Conservation (phyloP, 257 asterid genomes). For the Gynochthodes officinalis region DNA sequence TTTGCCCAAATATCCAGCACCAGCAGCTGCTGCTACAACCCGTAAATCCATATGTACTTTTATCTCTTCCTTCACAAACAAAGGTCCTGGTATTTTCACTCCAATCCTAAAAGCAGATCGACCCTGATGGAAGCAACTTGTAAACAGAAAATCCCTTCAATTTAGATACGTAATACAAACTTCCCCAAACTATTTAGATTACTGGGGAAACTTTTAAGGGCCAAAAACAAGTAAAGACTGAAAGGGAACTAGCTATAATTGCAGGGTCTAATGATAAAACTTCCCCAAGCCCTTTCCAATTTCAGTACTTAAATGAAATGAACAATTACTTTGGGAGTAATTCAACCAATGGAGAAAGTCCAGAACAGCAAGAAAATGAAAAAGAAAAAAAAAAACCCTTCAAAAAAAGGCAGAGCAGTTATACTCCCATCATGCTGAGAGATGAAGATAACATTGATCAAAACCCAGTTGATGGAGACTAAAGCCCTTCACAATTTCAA, state of each 20-base stretch:
- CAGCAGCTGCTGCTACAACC: slow-evolving; percentile 85
- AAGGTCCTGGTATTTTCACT: background rate
- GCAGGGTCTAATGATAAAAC: too few relatives aligned
- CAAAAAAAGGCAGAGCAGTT: background rate
- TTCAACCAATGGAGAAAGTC: background rate
- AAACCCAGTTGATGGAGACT: background rate
- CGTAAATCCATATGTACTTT: slow-evolving; percentile 55
- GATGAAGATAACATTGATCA: background rate
- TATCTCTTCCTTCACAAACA: background rate
- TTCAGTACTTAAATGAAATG: background rate
- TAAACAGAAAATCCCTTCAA: background rate
- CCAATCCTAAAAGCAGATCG: background rate
- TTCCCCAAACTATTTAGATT: background rate
- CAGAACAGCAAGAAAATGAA: background rate
- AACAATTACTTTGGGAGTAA: background rate
- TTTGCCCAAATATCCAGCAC: slow-evolving; percentile 69
- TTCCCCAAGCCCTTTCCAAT: background rate
- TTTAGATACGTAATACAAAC: background rate
- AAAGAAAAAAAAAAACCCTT: background rate
- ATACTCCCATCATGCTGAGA: background rate
- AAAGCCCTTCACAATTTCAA: background rate
- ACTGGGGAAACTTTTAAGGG: background rate
- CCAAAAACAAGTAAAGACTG: background rate
- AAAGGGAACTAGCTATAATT: too few relatives aligned
- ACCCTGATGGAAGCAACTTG: background rate